Percentiles rank a stretch among this genome's conserved stretches.
Conservation (phyloP, 352 stramenopile genomes). For the Phytophthora sojae region DNA sequence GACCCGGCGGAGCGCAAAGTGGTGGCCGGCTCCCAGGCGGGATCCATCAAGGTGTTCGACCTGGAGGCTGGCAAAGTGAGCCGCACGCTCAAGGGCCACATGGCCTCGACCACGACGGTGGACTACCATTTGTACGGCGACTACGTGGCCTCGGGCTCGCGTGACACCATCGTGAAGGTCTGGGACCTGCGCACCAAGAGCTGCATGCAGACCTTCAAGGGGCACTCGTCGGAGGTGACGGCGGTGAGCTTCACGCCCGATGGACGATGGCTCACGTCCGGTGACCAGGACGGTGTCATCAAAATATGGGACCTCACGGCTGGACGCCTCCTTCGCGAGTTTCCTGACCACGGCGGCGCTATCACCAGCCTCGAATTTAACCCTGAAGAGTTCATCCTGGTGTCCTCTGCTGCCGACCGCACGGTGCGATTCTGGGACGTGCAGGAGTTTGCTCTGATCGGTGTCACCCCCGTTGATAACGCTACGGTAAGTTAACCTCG, state of each 20-base stretch:
- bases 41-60: slow-evolving; percentile 89
- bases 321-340: slow-evolving; percentile 78
- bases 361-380: slow-evolving; percentile 89
- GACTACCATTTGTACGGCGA: slow-evolving; percentile 90
- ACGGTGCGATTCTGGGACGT: slow-evolving; percentile 89
- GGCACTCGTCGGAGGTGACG: slow-evolving; percentile 79
- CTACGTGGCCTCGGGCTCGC: slow-evolving; percentile 83
- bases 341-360: slow-evolving; percentile 74
- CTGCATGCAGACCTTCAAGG: slow-evolving; percentile 90
- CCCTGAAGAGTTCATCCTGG: slow-evolving; percentile 87
- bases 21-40: slow-evolving; percentile 76
- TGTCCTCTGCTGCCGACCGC: slow-evolving; percentile 78
- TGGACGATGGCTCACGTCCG: slow-evolving; percentile 85
- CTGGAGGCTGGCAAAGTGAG: slow-evolving; percentile 81
- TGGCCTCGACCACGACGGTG: slow-evolving; percentile 81
- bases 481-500: slow-evolving; percentile 51
- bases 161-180: slow-evolving; percentile 89
- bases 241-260: slow-evolving; percentile 84
- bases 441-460: slow-evolving; percentile 84
- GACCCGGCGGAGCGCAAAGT: slow-evolving; percentile 81
- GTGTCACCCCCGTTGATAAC: slow-evolving; percentile 82
- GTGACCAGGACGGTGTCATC: slow-evolving; percentile 73
- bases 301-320: slow-evolving; percentile 89
- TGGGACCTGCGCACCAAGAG: slow-evolving; percentile 88
- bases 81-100: slow-evolving; percentile 85